These are phyloP conservation scores for Huntiella moniliformis DNA, from an alignment of 2,329 filamentous ascomycete genomes.

Conservation along the genomic window DNA sequence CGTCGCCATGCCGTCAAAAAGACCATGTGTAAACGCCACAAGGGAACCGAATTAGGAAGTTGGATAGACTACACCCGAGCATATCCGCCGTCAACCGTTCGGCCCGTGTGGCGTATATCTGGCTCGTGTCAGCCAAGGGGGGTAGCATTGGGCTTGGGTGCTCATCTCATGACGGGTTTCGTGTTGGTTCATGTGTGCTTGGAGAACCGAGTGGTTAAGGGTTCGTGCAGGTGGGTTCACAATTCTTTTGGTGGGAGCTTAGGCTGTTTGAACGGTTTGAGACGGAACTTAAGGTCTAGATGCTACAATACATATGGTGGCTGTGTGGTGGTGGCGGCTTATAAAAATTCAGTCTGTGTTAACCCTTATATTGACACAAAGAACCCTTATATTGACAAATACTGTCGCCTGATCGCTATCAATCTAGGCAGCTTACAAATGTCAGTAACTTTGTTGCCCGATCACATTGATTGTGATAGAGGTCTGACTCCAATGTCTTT, in stretches of 20 bases:
- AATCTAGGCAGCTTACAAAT: no score
- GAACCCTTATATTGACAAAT: no score
- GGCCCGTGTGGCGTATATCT: background rate
- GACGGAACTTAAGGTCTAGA: background rate
- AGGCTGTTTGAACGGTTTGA: background rate
- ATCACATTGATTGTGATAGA: no score
- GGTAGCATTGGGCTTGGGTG: background rate
- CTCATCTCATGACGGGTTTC: background rate
- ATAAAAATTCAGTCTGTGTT: no score
- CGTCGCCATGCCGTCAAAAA: no score
- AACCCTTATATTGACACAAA: no score
- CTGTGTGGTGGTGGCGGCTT: no score
- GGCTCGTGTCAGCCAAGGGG: background rate
- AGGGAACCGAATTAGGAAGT: background rate
- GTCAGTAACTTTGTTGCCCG: no score
- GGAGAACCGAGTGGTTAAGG: background rate
- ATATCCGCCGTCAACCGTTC: background rate
- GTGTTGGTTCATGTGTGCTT: background rate
- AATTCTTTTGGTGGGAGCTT: background rate
- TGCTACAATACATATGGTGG: no score
- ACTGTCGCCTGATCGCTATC: no score
- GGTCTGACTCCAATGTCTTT: no score
- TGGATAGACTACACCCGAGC: background rate
- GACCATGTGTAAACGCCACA: no score
- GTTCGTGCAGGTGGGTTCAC: background rate